Evolutionary conservation across 2,329 filamentous ascomycete genomes (phyloP).

Genomic region (Cladophialophora immunda): DNA sequence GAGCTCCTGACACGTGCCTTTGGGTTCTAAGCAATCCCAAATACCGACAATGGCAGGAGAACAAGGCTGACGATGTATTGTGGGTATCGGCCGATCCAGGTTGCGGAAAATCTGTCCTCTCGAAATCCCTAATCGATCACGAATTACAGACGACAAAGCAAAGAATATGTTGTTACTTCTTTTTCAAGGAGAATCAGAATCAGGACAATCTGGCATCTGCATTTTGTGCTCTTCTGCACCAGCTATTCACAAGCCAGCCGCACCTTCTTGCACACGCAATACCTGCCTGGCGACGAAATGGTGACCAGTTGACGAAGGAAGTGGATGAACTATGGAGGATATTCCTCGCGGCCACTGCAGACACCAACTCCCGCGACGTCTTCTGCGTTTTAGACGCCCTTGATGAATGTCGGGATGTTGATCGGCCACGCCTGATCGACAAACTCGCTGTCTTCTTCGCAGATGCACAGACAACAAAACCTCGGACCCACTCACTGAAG

Average conservation of each 20-base stretch:
- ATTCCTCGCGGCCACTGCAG: constrained; percentile 9
- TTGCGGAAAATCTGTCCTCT: constrained; percentile 53
- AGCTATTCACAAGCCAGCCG: constrained; percentile 45
- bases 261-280: constrained; percentile 39
- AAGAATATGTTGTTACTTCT: constrained; percentile 45
- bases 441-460: constrained; percentile 21
- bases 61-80: constrained; percentile 42
- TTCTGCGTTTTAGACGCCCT: constrained; percentile 32
- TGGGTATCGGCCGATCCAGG: constrained; percentile 54
- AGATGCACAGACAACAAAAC: neutral
- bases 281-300: constrained; percentile 22
- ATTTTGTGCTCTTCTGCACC: constrained; percentile 49
- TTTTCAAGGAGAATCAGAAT: constrained; percentile 51
- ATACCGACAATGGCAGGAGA: constrained; percentile 44
- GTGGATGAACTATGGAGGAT: constrained; percentile 24
- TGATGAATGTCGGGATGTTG: constrained; percentile 29
- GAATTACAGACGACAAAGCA: constrained; percentile 35
- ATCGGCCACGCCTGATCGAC: constrained; percentile 20
- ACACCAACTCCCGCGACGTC: constrained; percentile 15
- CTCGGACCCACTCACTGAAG: constrained; percentile 33
- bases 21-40: constrained; percentile 45
- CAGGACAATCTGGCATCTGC: constrained; percentile 45
- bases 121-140: constrained; percentile 47
- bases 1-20: constrained; percentile 45
- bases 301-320: constrained; percentile 11